phyloP scores from a whole-genome alignment of 495 filamentous ascomycete species.

The Talaromyces wortmannii region DNA sequence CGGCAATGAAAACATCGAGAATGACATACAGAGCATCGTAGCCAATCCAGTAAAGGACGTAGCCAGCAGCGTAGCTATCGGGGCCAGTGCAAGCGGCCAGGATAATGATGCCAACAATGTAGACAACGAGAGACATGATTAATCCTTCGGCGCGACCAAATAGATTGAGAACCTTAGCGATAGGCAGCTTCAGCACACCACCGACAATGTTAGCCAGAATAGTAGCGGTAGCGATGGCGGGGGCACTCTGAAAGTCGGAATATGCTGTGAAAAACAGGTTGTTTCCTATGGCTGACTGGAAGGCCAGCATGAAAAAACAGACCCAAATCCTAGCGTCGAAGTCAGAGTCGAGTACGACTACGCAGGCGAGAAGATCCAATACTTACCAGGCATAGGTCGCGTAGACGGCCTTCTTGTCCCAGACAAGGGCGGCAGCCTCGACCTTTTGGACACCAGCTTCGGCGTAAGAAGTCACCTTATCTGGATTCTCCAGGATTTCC shows the following conservation, averaged over 20 bases:
- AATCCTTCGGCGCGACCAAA: constrained; percentile 55
- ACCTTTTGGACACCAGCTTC: constrained; percentile 34
- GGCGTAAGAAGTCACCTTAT: constrained; percentile 20
- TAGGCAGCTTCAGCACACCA: constrained; percentile 57
- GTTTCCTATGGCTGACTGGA: constrained; percentile 26
- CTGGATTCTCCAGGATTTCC: constrained; percentile 18
- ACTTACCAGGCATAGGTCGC: constrained; percentile 30
- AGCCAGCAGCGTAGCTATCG: constrained; percentile 39
- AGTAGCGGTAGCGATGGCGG: constrained; percentile 26
- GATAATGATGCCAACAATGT: constrained; percentile 38
- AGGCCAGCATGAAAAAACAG: constrained; percentile 33
- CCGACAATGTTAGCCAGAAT: constrained; percentile 46
- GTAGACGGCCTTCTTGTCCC: constrained; percentile 26
- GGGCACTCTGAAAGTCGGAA: constrained; percentile 20
- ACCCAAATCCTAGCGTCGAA: constrained; percentile 30
- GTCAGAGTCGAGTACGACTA: not conserved
- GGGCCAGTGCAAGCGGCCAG: constrained; percentile 42
- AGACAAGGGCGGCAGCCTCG: constrained; percentile 32
- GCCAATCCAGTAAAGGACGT: constrained; percentile 51
- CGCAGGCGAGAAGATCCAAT: not conserved
- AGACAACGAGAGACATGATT: constrained; percentile 28
- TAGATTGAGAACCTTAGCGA: constrained; percentile 62
- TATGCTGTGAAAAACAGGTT: constrained; percentile 24
- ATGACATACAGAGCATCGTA: constrained; percentile 53
- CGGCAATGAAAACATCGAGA: constrained; percentile 57